phyloP scores from a whole-genome alignment of 257 asterid genomes.

The Solanum ossicruentum region DNA sequence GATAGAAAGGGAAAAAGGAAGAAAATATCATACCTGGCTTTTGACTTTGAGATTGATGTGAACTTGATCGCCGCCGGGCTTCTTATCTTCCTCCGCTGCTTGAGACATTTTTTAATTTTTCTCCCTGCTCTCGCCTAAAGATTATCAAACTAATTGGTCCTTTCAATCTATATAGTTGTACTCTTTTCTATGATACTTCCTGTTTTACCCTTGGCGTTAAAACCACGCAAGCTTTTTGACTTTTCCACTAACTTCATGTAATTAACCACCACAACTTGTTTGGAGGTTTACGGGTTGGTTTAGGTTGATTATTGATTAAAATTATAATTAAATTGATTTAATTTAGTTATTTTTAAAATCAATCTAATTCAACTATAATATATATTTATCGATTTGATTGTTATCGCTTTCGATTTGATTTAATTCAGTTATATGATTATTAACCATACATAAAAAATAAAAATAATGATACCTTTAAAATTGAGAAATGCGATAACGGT shows the following conservation, averaged over 20 bases:
- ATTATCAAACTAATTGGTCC: neutral
- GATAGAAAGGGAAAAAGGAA: neutral
- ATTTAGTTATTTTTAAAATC: too few relatives aligned
- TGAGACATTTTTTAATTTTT: constrained; percentile 10
- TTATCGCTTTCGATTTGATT: too few relatives aligned
- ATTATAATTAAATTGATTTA: too few relatives aligned
- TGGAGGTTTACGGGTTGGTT: too few relatives aligned
- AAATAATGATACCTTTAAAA: too few relatives aligned
- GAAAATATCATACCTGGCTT: constrained; percentile 12
- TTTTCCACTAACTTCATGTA: neutral
- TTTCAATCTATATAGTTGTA: neutral
- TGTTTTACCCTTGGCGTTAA: neutral
- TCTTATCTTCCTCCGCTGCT: constrained; percentile 25
- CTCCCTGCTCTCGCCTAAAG: neutral
- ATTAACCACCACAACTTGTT: too few relatives aligned
- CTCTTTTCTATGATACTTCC: neutral
- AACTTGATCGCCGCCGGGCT: constrained; percentile 24
- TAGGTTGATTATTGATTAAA: too few relatives aligned
- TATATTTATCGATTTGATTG: too few relatives aligned
- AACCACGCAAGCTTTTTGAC: neutral
- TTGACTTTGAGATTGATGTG: constrained; percentile 37
- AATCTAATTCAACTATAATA: too few relatives aligned
- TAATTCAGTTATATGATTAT: too few relatives aligned
- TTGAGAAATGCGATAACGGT: too few relatives aligned
- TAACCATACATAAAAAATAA: too few relatives aligned